These are phyloP conservation scores for Sarcodon sp. DNA, from an alignment of 768 basidiomycete genomes.

Conservation along the genomic window DNA sequence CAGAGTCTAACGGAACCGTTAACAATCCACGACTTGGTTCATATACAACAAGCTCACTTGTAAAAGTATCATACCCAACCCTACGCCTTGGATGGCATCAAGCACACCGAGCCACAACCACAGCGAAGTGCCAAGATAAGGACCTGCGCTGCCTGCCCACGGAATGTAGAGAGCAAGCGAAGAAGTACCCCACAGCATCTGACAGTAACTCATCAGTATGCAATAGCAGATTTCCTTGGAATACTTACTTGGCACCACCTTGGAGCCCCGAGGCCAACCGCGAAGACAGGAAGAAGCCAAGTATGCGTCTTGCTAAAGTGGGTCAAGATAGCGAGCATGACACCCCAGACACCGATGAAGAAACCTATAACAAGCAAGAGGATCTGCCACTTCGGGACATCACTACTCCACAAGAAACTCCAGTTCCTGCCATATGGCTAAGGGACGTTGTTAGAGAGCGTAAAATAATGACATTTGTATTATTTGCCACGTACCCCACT, in stretches of 20 bases:
- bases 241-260: conserved; percentile 78
- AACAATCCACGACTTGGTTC: not conserved
- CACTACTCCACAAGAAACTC: conserved; percentile 83
- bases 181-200: conserved; percentile 94
- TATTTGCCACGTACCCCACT: conserved; percentile 48
- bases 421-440: conserved; percentile 91
- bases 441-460: not conserved
- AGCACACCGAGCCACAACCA: conserved; percentile 96
- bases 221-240: not conserved
- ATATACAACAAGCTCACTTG: conserved; percentile 24
- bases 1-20: conserved; percentile 38
- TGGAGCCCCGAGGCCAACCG: conserved; percentile 88
- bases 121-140: conserved; percentile 79
- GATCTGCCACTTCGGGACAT: conserved; percentile 75
- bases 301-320: conserved; percentile 90
- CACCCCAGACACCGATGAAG: conserved; percentile 82
- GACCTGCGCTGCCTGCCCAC: conserved; percentile 79
- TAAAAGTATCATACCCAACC: conserved; percentile 82
- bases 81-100: conserved; percentile 90
- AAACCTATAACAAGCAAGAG: conserved; percentile 68
- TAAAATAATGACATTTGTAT: not conserved
- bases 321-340: conserved; percentile 62
- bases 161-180: conserved; percentile 88
- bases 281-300: conserved; percentile 90
- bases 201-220: conserved; percentile 3